A percentile compares a stretch with the other conserved stretches of the same genome.
Conservation (phyloP, 371 early-diverging fungal species). For the Syncephalastrum racemosum region DNA sequence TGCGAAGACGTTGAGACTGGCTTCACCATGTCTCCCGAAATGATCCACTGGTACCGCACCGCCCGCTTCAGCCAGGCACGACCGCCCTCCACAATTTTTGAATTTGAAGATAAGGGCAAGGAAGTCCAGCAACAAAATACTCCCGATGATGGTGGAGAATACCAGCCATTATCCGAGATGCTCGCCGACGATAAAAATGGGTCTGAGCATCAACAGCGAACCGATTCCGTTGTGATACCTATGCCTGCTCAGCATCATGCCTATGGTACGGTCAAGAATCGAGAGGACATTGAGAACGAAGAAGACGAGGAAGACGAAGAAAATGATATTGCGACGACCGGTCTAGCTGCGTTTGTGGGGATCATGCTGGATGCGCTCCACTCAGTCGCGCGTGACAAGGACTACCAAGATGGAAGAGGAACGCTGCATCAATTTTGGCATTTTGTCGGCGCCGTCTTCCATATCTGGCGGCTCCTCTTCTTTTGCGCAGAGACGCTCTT, state of each 20-base stretch:
- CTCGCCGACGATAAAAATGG: too few relatives aligned
- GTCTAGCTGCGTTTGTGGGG: too few relatives aligned
- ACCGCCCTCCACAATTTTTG: constrained; percentile 11
- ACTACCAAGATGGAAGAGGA: too few relatives aligned
- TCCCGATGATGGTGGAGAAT: neutral
- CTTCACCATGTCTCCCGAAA: constrained; percentile 34
- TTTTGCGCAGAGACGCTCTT: constrained; percentile 34
- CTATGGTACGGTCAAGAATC: too few relatives aligned
- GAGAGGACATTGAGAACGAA: constrained; percentile 1
- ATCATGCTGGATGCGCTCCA: too few relatives aligned
- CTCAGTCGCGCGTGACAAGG: too few relatives aligned
- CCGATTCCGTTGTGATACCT: too few relatives aligned
- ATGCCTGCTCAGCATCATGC: too few relatives aligned
- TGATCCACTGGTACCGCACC: constrained; percentile 40
- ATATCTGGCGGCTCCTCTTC: constrained; percentile 36
- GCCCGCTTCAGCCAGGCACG: constrained; percentile 15
- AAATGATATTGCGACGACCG: too few relatives aligned
- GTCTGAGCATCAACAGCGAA: too few relatives aligned
- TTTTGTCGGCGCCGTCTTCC: constrained; percentile 14
- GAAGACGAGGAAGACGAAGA: constrained; percentile 6
- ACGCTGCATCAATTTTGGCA: constrained; percentile 1
- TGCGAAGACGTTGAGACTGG: constrained; percentile 1
- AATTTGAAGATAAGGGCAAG: neutral
- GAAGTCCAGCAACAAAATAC: neutral
- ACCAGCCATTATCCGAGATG: too few relatives aligned